A percentile compares a stretch with the other conserved stretches of the same genome.
Evolutionary conservation across 1,139 yeast genomes (phyloP).

Genomic region (Pichia inconspicua): DNA sequence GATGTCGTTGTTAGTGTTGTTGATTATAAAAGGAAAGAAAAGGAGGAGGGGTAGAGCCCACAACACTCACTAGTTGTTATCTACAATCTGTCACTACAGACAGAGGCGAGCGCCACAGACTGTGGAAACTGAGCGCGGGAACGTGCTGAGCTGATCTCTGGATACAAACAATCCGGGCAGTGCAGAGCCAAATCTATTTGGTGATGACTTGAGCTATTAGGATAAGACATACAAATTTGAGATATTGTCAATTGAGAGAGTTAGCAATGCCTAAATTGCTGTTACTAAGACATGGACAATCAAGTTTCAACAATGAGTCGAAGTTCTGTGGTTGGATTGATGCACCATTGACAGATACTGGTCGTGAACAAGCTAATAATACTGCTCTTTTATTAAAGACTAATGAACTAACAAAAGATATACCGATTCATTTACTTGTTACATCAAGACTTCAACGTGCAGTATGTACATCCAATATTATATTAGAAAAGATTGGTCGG

Average conservation of each 20-base stretch:
- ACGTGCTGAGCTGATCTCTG: not conserved
- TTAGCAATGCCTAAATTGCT: constrained; percentile 29
- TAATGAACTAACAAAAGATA: constrained; percentile 26
- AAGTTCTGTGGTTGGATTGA: constrained; percentile 84
- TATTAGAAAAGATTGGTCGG: constrained; percentile 39
- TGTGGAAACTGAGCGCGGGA: not conserved
- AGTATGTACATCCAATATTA: constrained; percentile 56
- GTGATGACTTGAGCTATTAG: too few relatives aligned
- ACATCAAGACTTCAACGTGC: constrained; percentile 63
- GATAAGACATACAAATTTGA: not conserved
- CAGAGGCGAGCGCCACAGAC: not conserved
- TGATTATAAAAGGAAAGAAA: not conserved
- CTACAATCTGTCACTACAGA: not conserved
- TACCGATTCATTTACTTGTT: constrained; percentile 45
- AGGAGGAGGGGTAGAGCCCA: not conserved
- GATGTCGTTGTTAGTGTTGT: not conserved
- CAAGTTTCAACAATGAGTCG: constrained; percentile 63
- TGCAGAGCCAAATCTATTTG: not conserved
- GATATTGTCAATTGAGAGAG: too few relatives aligned
- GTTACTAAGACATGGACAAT: constrained; percentile 67
- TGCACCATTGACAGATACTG: constrained; percentile 53
- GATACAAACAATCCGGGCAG: not conserved
- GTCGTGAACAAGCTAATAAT: constrained; percentile 51
- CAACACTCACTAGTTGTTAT: not conserved
- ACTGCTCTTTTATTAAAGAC: constrained; percentile 48